Percentiles rank a stretch among this genome's conserved stretches.
Evolutionary conservation across 2,329 filamentous ascomycete genomes (phyloP).

Genomic region (Trichoderma aggressivum): DNA sequence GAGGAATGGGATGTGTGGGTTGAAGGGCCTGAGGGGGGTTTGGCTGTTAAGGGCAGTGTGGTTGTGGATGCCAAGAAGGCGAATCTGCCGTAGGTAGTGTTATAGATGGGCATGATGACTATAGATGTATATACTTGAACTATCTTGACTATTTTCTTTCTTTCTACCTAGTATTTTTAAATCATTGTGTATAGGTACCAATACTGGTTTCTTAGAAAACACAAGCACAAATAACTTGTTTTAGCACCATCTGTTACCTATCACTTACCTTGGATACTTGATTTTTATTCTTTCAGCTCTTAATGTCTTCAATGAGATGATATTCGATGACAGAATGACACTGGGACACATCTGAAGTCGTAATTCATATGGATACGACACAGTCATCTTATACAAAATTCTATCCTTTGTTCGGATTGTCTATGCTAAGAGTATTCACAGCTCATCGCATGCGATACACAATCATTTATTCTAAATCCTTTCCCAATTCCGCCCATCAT

Average conservation of each 20-base stretch:
- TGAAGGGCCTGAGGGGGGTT: slow-evolving; percentile 56
- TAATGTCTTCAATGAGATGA: neutral
- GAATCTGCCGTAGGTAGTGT: neutral
- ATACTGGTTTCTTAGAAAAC: neutral
- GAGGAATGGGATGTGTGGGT: slow-evolving; percentile 62
- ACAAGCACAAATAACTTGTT: neutral
- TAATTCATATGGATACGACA: no score
- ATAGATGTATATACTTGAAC: neutral
- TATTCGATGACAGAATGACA: neutral
- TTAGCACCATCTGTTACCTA: neutral
- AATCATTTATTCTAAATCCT: neutral
- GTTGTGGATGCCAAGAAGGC: slow-evolving; percentile 7
- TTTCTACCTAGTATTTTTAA: neutral
- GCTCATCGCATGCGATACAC: neutral
- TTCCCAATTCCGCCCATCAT: neutral
- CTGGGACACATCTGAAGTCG: neutral
- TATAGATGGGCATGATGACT: neutral
- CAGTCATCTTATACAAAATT: neutral
- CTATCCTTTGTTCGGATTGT: neutral
- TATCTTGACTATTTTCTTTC: neutral
- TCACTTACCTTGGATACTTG: no score
- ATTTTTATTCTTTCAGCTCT: no score
- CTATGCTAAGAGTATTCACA: neutral
- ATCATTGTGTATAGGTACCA: neutral
- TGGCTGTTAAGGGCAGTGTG: slow-evolving; percentile 59